Conservation (phyloP, 192 early-diverging fungal genomes). For the Oehlia diaphana region DNA sequence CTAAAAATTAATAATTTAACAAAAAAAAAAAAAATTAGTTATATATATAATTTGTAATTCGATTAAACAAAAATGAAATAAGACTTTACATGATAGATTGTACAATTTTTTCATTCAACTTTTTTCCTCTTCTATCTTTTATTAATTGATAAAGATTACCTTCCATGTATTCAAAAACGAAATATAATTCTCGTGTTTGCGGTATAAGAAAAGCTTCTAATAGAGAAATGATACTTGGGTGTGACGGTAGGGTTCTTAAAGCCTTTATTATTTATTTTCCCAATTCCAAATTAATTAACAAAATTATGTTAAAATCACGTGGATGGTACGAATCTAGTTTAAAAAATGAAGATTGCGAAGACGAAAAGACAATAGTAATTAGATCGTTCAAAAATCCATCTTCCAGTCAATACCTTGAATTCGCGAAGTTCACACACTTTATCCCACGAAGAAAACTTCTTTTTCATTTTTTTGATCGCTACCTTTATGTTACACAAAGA, state of each 20-base stretch:
- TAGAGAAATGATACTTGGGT: conserved; percentile 85
- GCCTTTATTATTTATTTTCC: conserved; percentile 43
- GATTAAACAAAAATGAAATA: background rate
- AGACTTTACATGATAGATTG: conserved; percentile 72
- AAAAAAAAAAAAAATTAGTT: background rate
- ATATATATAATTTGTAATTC: background rate
- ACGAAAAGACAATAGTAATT: background rate
- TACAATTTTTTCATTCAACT: conserved; percentile 65
- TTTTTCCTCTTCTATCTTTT: conserved; percentile 66
- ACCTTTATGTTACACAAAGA: conserved; percentile 52
- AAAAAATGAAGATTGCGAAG: background rate
- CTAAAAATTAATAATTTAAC: conserved; percentile 37
- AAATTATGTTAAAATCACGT: conserved; percentile 4
- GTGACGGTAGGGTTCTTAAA: conserved; percentile 68
- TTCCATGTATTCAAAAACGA: conserved; percentile 97
- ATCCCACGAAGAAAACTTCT: conserved; percentile 69
- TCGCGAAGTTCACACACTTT: conserved; percentile 76
- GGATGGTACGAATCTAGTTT: background rate
- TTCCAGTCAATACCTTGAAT: conserved; percentile 58
- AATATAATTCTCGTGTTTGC: conserved; percentile 81
- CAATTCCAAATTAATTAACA: conserved; percentile 3
- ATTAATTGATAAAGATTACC: conserved; percentile 93
- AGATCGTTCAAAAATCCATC: background rate
- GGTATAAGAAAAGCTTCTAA: conserved; percentile 78
- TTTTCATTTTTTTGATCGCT: conserved; percentile 90